Evolutionary conservation across 2,329 filamentous ascomycete genomes (phyloP).

Genomic region (Periconia macrospinosa): DNA sequence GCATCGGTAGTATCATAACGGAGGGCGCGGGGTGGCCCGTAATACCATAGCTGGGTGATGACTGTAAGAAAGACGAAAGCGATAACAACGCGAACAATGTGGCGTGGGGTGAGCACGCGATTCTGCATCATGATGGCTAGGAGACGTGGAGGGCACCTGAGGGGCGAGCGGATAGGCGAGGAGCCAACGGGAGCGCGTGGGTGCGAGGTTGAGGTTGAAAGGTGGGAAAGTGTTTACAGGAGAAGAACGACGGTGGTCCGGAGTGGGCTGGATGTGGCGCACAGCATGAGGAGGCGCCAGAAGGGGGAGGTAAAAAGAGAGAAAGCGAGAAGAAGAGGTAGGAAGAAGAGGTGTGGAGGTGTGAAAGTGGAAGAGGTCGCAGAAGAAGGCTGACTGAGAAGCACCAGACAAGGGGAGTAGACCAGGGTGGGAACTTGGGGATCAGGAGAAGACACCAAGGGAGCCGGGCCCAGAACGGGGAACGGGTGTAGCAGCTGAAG

Average conservation of each 20-base stretch:
- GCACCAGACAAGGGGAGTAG: not conserved
- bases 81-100: not conserved
- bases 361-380: no score
- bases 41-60: conserved; percentile 1
- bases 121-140: conserved; percentile 1
- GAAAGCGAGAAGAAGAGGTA: not conserved
- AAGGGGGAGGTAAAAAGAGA: not conserved
- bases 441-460: not conserved
- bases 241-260: not conserved
- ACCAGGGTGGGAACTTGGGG: not conserved
- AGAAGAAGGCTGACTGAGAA: not conserved
- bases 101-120: conserved; percentile 1
- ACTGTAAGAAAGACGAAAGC: not conserved
- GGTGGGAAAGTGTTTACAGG: not conserved
- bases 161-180: not conserved
- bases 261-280: not conserved
- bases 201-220: not conserved
- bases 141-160: not conserved
- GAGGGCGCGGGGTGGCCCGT: not conserved
- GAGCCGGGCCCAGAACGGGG: not conserved
- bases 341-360: not conserved
- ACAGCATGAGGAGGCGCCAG: not conserved
- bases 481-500: no score
- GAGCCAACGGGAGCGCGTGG: not conserved
- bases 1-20: not conserved